Base-by-base conservation (phyloP, 2,329 filamentous ascomycete genomes). In the Diaporthe caulivora region DNA sequence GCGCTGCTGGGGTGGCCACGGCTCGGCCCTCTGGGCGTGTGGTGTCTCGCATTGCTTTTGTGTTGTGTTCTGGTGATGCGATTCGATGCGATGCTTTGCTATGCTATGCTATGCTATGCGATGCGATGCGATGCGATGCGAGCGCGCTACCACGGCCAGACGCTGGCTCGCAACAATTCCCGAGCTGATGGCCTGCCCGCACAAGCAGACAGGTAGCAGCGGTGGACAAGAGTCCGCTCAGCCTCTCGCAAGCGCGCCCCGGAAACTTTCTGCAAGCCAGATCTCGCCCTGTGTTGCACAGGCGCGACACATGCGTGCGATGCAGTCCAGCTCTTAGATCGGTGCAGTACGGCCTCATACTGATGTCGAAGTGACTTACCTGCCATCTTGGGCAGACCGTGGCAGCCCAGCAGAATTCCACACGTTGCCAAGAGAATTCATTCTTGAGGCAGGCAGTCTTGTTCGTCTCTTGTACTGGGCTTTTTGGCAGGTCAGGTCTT, bases 401-500 rank as follows among this genome's bases (percentile, higher is more conserved):
- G 15, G 34, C 21, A 29, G 37, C 15, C 17, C 24, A 31, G 18
- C 31, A 7, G 24, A 18, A 29, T 11, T 31, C n/a, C 58, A 29
- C 24, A 29, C 47, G 15, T 13, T 24, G 29, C 8, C 24, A n/a
- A 1, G 17, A 29, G 17, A 29, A 6, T 13, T 15, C 37, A 24
- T n/a, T 15, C 57, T n/a, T n/a, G 24, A 40, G n/a, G 57, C 15
- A 24, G 54, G 54, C 54, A 40, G 26, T 55, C 53, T 42, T 29
- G 57, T 62, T 62, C 40, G 40, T 62, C 37, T 62, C 37, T 67
- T 34, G 17, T 49, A 18, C 6, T 17, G 31, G 15, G 29, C 42
- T n/a, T 21, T 21, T 77, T 79, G 76, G 77, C 77, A 78, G 71
- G 74, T 78, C 78, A 76, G 70, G 76, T 78, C 26, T 72, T 71